Percentiles rank a stretch among this genome's conserved stretches.
phyloP scores from a whole-genome alignment of 2,329 filamentous ascomycete species.

The Verruconis gallopava region DNA sequence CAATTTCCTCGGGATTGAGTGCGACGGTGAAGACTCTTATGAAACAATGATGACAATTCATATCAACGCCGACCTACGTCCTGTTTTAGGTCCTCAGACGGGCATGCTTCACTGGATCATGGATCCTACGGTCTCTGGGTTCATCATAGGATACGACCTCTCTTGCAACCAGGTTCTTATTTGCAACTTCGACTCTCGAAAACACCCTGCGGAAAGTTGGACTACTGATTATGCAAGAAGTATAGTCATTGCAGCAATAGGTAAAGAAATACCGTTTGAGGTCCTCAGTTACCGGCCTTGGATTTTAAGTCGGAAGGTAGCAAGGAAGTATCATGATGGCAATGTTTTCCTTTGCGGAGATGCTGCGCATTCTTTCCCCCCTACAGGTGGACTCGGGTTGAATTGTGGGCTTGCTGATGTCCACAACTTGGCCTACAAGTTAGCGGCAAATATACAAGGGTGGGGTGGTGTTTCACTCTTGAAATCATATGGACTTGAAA shows the following conservation, averaged over 20 bases:
- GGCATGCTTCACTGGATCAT: conserved; percentile 35
- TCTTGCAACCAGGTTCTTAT: conserved; percentile 31
- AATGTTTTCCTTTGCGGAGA: conserved; percentile 26
- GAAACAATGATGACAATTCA: conserved; percentile 37
- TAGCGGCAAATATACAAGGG: conserved; percentile 5
- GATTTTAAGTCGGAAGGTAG: conserved; percentile 30
- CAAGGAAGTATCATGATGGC: conserved; percentile 22
- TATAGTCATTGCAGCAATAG: conserved; percentile 22
- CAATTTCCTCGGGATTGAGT: conserved; percentile 21
- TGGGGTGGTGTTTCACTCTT: conserved; percentile 5
- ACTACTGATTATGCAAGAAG: conserved; percentile 22
- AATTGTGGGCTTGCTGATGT: conserved; percentile 23
- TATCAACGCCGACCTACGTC: conserved; percentile 29
- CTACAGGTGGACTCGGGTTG: conserved; percentile 22
- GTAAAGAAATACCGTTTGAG: conserved; percentile 23
- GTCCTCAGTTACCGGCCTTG: conserved; percentile 30
- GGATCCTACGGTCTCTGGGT: conserved; percentile 30
- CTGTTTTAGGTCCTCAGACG: conserved; percentile 24
- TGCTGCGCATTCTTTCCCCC: conserved; percentile 23
- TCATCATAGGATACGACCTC: conserved; percentile 33
- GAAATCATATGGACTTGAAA: conserved; percentile 7
- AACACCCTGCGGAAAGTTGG: conserved; percentile 25
- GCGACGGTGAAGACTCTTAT: conserved; percentile 32
- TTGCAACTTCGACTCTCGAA: conserved; percentile 30
- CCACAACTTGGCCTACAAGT: conserved; percentile 10